Evolutionary conservation across 1,284 basidiomycete genomes (phyloP), one percentile per base, ranked within the genome.

Genomic region (Trichosporon sp.): DNA sequence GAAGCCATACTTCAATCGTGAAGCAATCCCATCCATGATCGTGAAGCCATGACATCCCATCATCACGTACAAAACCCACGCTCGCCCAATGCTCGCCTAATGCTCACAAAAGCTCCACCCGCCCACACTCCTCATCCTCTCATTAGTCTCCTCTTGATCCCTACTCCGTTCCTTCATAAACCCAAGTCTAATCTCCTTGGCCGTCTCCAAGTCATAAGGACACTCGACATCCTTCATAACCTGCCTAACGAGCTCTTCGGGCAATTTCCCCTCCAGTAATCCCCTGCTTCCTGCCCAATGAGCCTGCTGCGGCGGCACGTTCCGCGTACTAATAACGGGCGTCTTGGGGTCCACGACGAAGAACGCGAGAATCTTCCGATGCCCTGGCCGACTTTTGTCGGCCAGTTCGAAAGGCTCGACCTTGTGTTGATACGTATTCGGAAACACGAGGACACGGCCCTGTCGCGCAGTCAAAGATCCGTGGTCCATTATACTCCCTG

Each of bases 311-410:
- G 66, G 66, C 14, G 66, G 66, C 1, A 68, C 61, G 23, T 65
- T 33, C 10, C 59, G 61, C 2, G 66, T 65, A 3, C 59, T 57
- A 23, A 61, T 23, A 31, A 68, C 56, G 0, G 59, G 61, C 16
- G 61, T 60, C 0, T 3, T 14, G 9, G 66, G 66, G 40, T 63
- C 66, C 52, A 68, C 66, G 21, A 68, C 61, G 64, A 68, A 68
- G n/a, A 68, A 52, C 4, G 66, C 66, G 8, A 68, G 56, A 11
- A 68, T 68, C 64, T 68, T 68, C 49, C 66, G 61, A 54, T 68
- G 66, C 1, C 66, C 66, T 0, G 36, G 31, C n/a, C 25, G 29
- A 11, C 33, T 63, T 57, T 57, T 61, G 57, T 68, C 66, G 5
- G 23, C 52, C 5, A 66, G 65, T 27, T 61, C 27, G 33, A 66